A percentile compares a stretch with the other conserved stretches of the same genome.
Conservation (phyloP, 768 basidiomycete species). For the Pisolithus orientalis region DNA sequence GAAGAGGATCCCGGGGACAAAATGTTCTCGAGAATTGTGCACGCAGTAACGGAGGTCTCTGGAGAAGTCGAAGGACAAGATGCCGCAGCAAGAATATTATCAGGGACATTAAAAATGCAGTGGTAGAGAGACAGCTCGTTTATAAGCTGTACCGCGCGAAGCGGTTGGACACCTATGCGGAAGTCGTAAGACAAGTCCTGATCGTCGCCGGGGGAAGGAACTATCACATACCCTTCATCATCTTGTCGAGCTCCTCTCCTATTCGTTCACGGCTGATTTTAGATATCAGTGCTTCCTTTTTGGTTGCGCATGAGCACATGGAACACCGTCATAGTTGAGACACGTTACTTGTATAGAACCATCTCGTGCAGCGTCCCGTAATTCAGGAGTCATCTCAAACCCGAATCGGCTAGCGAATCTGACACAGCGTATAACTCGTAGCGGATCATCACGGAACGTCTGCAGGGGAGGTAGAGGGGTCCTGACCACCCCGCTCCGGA, state of each 20-base stretch:
- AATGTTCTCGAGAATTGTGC: slow-evolving; percentile 51
- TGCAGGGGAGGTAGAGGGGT: slow-evolving; percentile 83
- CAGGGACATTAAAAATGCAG: slow-evolving; percentile 56
- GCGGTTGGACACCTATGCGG: slow-evolving; percentile 63
- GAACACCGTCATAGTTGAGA: background rate
- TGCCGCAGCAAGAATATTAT: slow-evolving; percentile 35
- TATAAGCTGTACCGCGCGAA: slow-evolving; percentile 71
- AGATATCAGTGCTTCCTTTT: slow-evolving; percentile 54
- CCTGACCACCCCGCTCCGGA: slow-evolving; percentile 70
- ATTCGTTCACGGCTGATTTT: slow-evolving; percentile 91
- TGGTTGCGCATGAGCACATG: background rate
- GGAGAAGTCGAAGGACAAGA: slow-evolving; percentile 37
- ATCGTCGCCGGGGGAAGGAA: background rate
- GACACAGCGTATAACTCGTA: slow-evolving; percentile 85
- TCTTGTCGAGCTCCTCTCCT: slow-evolving; percentile 90
- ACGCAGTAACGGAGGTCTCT: slow-evolving; percentile 47
- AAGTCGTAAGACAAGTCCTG: slow-evolving; percentile 1
- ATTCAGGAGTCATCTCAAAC: slow-evolving; percentile 65
- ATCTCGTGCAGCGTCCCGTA: slow-evolving; percentile 58
- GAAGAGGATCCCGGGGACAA: slow-evolving; percentile 25
- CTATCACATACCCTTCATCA: slow-evolving; percentile 68
- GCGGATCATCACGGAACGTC: slow-evolving; percentile 92
- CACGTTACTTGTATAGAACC: slow-evolving; percentile 52
- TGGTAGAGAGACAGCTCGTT: slow-evolving; percentile 64
- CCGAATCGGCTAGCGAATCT: slow-evolving; percentile 90